Base-by-base conservation (phyloP, 768 basidiomycete genomes). In the Imleria badia region DNA sequence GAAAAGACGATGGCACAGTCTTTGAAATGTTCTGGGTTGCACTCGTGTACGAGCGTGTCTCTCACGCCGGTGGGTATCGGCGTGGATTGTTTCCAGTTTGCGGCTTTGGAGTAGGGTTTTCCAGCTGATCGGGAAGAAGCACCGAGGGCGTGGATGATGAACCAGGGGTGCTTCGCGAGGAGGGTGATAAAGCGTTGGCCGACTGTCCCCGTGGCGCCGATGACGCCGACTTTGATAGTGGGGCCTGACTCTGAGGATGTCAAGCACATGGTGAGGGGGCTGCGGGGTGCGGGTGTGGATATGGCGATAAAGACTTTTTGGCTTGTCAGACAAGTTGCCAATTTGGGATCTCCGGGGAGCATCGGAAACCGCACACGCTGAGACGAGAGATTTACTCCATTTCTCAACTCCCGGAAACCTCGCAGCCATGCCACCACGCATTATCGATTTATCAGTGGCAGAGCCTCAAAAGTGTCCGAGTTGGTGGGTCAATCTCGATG, bases 181-280 rank as follows among this genome's bases (percentile, higher is more conserved):
- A 98, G 84, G 46, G 84, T 80, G 71, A 98, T 89, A 72, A 98
- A 99, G 38, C 94, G 83, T 73, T 98, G 96, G 22, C 96, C 95
- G 45, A 98, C 96, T 44, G 93, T 97, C 53, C 96, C 93, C 1
- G 92, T 95, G 1, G 93, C 92, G 31, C 92, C 92, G 10, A 94
- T 78, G 44, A 95, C 76, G 55, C 91, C 92, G 55, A 95, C 89
- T 41, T 74, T 76, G 58, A 78, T 65, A 4, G 61, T 5, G 8
- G 54, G 58, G 1, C 55, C 54, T 10, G n/a, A n/a, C n/a, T 71
- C 67, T 34, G 58, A 13, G 2, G 41, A 17, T 33, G 43, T 49
- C 43, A 26, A 61, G 51, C 36, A 67, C 65, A 71, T 70, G 56
- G 14, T 63, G 45, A 22, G 7, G 42, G 39, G 22, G 26, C 36